Evolutionary conservation across 257 asterid species (phyloP), one percentile per base, ranked within the genome.

Genomic region (Gynochthodes officinalis): DNA sequence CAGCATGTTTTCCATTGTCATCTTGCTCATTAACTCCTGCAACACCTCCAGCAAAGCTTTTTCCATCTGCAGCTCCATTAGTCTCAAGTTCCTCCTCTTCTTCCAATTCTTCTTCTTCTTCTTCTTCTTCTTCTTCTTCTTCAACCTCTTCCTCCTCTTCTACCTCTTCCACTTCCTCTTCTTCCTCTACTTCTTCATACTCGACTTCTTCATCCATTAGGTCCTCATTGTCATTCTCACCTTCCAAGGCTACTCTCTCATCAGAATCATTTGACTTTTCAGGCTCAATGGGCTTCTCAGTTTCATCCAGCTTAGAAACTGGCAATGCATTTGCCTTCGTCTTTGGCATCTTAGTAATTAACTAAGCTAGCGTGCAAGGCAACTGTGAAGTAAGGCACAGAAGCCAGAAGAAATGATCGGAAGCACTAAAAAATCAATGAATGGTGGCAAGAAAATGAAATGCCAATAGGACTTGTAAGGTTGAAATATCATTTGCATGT

Each of bases 171-270:
- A 79, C 84, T 80, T 81, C 92, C 52, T 83, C 92, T 77, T 87
- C 97, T 78, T 87, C 95, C 78, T 90, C 97, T 70, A 87, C 88
- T 80, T 91, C 97, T 78, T 89, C 96, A 70, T 86, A 88, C 82
- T 90, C 97, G 77, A 88, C 86, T 75, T 90, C 95, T 77, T 90
- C 97, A 64, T 89, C 95, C 50, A 68, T 70, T 59, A 79, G 74
- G 78, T 85, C 93, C 54, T 86, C 96, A 80, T 76, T 80, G 53
- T 89, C 96, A 71, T 90, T 82, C 77, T 89, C 90, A 21, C 75
- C 83, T 64, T 84, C 88, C 74, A 86, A 82, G 71, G 67, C 67
- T 59, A 71, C 32, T 58, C 75, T 71, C 75, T 71, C 75, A 57
- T 42, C 46, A 27, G 67, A 58, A 58, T 71, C 75, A 71, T 71